Conservation (phyloP, 78 protist species). For the Chrysochromulina parva region DNA sequence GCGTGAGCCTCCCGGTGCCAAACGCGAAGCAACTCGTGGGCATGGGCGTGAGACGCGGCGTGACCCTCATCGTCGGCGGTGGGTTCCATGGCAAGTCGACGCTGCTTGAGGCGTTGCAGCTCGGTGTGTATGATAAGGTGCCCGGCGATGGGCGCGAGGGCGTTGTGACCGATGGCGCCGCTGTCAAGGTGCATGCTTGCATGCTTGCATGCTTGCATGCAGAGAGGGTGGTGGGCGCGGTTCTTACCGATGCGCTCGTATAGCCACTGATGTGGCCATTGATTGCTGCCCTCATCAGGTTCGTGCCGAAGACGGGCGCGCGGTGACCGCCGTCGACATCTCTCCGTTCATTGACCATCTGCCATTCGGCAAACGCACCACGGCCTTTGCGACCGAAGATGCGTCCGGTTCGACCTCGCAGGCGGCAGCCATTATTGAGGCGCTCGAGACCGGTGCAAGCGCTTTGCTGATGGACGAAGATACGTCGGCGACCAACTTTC, state of each 20-base stretch:
- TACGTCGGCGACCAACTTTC: constrained; percentile 72
- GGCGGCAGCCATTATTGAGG: constrained; percentile 57
- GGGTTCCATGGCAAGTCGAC: constrained; percentile 75
- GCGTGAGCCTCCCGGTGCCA: constrained; percentile 25
- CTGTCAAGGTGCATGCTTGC: background rate
- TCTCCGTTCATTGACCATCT: constrained; percentile 49
- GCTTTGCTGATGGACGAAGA: constrained; percentile 71
- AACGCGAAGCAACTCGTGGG: constrained; percentile 29
- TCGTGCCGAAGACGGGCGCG: constrained; percentile 69
- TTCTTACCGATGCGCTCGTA: too few relatives aligned
- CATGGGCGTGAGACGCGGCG: constrained; percentile 67
- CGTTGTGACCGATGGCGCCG: background rate
- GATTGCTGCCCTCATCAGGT: background rate
- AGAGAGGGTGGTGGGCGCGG: too few relatives aligned
- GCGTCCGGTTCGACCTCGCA: constrained; percentile 68
- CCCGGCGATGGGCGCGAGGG: constrained; percentile 76
- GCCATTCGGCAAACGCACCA: constrained; percentile 35
- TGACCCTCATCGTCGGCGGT: constrained; percentile 69
- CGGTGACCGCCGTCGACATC: constrained; percentile 40
- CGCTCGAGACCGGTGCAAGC: constrained; percentile 33
- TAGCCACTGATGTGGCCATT: too few relatives aligned
- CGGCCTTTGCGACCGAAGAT: constrained; percentile 34
- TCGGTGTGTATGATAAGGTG: constrained; percentile 61
- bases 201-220: too few relatives aligned
- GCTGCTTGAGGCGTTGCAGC: constrained; percentile 62